phyloP scores from a whole-genome alignment of 495 filamentous ascomycete species.

The Xylaria scruposa region DNA sequence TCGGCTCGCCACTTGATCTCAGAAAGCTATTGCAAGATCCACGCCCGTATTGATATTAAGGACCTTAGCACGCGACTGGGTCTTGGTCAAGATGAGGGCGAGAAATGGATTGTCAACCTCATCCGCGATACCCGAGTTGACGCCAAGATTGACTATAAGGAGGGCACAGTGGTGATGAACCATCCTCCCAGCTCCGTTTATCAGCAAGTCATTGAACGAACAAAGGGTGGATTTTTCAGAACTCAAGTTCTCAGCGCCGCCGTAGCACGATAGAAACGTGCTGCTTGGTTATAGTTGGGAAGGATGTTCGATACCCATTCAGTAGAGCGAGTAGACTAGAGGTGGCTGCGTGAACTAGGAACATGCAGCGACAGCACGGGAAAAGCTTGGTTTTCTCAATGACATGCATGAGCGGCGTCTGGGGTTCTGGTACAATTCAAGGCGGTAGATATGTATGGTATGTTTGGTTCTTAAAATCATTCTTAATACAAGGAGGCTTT shows the following conservation, averaged over 20 bases:
- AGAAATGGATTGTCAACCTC: constrained; percentile 99
- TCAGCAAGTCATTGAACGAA: constrained; percentile 97
- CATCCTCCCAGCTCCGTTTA: constrained; percentile 97
- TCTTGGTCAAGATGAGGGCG: constrained; percentile 88
- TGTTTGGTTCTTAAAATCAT: constrained; percentile 26
- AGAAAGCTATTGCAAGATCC: constrained; percentile 99
- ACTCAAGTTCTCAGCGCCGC: constrained; percentile 74
- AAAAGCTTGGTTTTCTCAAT: constrained; percentile 29
- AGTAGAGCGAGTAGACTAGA: constrained; percentile 26
- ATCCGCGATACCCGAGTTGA: constrained; percentile 97
- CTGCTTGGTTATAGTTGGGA: constrained; percentile 1
- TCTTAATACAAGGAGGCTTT: constrained; percentile 22
- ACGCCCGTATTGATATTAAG: constrained; percentile 97
- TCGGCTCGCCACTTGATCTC: constrained; percentile 94
- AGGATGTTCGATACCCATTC: constrained; percentile 35
- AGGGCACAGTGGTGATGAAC: constrained; percentile 99
- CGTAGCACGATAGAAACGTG: constrained; percentile 36
- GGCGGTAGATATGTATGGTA: constrained; percentile 40
- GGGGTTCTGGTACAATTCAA: constrained; percentile 37
- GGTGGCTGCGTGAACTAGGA: constrained; percentile 20
- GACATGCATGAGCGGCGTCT: constrained; percentile 44
- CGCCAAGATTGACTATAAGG: constrained; percentile 98
- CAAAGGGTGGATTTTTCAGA: constrained; percentile 92
- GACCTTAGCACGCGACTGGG: constrained; percentile 90
- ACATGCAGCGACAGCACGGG: constrained; percentile 22